Percentiles rank a stretch among this genome's conserved stretches.
Evolutionary conservation across 345 rosid species (phyloP).

Genomic region (Limnanthes douglasii): DNA sequence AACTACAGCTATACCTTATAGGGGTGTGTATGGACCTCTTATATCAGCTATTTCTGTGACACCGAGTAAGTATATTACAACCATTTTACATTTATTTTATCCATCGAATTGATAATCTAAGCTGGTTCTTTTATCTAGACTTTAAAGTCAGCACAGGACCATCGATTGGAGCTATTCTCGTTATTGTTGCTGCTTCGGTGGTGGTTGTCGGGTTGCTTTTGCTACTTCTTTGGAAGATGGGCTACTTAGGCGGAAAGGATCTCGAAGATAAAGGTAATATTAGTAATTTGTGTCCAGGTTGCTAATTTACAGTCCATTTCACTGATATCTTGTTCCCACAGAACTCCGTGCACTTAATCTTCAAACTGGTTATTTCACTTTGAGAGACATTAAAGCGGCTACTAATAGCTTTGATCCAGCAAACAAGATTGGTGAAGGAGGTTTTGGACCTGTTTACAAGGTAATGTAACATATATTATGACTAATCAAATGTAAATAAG

Average conservation of each 20-base stretch:
- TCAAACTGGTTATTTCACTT: constrained; percentile 60
- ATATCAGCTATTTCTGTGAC: constrained; percentile 64
- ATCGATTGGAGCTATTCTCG: constrained; percentile 51
- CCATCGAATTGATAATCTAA: background rate
- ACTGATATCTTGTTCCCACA: constrained; percentile 7
- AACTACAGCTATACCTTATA: constrained; percentile 41
- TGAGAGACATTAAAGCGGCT: constrained; percentile 61
- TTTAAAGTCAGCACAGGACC: constrained; percentile 37
- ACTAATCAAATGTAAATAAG: too few relatives aligned
- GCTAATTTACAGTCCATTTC: constrained; percentile 4
- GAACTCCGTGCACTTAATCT: constrained; percentile 55
- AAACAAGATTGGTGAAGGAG: constrained; percentile 90
- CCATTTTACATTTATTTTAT: background rate
- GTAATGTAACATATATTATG: too few relatives aligned
- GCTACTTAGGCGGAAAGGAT: constrained; percentile 42
- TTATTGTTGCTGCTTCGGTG: constrained; percentile 41
- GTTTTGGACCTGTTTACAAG: constrained; percentile 92
- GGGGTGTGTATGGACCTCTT: constrained; percentile 81
- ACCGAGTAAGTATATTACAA: constrained; percentile 43
- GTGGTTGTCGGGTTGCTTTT: constrained; percentile 22
- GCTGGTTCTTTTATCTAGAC: constrained; percentile 35
- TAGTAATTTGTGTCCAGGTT: background rate
- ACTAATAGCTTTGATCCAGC: constrained; percentile 57
- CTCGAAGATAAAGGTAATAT: constrained; percentile 39
- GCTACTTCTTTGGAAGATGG: constrained; percentile 28